Percentiles rank a stretch among this genome's conserved stretches.
These are phyloP conservation scores for Phaeosphaeria sp. DNA, from an alignment of 2,329 filamentous ascomycete genomes.

Conservation along the genomic window DNA sequence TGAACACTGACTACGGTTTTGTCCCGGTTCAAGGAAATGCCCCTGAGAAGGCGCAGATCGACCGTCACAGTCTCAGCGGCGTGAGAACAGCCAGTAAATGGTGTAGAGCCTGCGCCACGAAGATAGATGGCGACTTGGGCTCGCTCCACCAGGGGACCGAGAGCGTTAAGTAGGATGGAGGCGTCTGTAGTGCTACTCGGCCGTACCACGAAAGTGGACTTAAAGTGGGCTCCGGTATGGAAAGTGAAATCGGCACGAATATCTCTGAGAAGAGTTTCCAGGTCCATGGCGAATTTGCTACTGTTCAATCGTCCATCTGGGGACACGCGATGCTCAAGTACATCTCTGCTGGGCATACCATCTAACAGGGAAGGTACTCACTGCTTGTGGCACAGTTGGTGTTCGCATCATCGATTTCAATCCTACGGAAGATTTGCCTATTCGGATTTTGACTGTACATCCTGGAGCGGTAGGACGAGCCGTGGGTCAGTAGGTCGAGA, in stretches of 20 bases:
- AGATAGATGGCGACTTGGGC: not conserved
- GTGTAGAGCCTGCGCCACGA: constrained; percentile 21
- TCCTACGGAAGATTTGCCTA: not conserved
- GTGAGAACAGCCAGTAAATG: constrained; percentile 31
- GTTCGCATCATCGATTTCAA: not conserved
- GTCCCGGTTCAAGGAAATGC: constrained; percentile 26
- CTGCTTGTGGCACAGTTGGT: not conserved
- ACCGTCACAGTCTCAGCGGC: constrained; percentile 36
- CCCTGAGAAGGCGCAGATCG: constrained; percentile 32
- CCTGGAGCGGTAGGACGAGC: not conserved
- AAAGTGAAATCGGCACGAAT: not conserved
- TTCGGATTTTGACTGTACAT: not conserved
- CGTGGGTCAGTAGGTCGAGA: not conserved
- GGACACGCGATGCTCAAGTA: not conserved
- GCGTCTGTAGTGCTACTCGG: not conserved
- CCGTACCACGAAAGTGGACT: not conserved
- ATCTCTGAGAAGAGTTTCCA: not conserved
- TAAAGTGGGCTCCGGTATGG: not conserved
- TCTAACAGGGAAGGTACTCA: not conserved
- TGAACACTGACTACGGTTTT: constrained; percentile 24
- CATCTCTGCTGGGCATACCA: not conserved
- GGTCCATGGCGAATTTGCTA: not conserved
- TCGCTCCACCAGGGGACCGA: not conserved
- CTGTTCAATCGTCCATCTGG: not conserved
- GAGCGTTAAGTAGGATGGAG: not conserved